phyloP scores from a whole-genome alignment of 163 green algal species.

The Scenedesmus sp. region DNA sequence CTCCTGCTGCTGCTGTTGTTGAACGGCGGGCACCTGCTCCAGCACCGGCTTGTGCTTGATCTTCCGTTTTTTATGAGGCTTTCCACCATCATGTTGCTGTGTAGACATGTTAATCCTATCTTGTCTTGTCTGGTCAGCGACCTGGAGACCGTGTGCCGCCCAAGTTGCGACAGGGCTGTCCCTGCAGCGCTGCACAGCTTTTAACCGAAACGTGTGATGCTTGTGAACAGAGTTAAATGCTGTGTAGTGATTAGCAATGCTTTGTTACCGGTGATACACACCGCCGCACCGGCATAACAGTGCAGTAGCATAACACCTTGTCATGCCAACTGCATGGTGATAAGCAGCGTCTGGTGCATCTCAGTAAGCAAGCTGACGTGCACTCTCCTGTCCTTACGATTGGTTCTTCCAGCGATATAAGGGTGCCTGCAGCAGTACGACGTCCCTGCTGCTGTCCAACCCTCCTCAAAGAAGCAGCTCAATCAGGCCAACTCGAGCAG shows the following conservation, averaged over 20 bases:
- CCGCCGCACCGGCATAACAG: constrained; percentile 12
- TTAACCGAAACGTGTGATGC: background rate
- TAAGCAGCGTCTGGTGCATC: background rate
- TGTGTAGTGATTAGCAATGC: background rate
- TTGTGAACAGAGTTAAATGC: background rate
- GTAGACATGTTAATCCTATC: background rate
- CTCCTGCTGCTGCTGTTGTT: constrained; percentile 33
- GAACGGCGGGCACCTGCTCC: background rate
- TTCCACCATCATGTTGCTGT: background rate
- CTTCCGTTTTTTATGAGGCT: constrained; percentile 34
- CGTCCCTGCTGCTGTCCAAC: background rate
- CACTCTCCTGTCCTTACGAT: background rate
- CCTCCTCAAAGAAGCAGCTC: background rate
- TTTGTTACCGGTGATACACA: background rate
- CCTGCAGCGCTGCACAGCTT: background rate
- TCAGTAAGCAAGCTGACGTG: background rate
- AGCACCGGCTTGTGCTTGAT: constrained; percentile 41
- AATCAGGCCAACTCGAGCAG: background rate
- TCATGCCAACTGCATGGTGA: background rate
- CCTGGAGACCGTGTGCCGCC: background rate
- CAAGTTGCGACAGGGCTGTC: background rate
- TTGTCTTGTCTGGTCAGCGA: background rate
- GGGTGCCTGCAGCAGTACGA: background rate
- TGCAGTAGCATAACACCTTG: background rate
- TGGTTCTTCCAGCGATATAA: background rate